Conservation (phyloP, 768 basidiomycete genomes). For the Trametes maxima region DNA sequence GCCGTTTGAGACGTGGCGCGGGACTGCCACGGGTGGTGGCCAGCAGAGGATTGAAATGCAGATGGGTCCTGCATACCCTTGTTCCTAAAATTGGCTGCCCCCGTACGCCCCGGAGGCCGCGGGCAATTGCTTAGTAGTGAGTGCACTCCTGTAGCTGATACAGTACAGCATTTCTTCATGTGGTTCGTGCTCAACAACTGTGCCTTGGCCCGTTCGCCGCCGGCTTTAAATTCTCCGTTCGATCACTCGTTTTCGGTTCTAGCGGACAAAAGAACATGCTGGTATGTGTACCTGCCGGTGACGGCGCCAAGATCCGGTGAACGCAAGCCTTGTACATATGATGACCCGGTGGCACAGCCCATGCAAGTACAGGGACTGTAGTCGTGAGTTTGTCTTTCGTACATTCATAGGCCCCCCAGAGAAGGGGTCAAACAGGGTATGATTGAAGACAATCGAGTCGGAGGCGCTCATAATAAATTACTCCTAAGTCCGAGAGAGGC, state of each 20-base stretch:
- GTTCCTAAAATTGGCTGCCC: too few relatives aligned
- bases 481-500: not conserved
- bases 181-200: too few relatives aligned
- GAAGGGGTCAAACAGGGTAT: too few relatives aligned
- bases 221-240: not conserved
- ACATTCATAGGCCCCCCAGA: not conserved
- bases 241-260: not conserved
- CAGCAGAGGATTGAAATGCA: not conserved
- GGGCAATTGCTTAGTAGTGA: too few relatives aligned
- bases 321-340: not conserved
- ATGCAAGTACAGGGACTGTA: not conserved
- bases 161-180: too few relatives aligned
- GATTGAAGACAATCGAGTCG: too few relatives aligned
- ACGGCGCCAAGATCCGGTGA: slow-evolving; percentile 11
- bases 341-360: not conserved
- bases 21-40: not conserved
- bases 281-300: not conserved
- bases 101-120: too few relatives aligned
- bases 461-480: too few relatives aligned
- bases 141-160: too few relatives aligned
- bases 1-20: not conserved
- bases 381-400: not conserved
- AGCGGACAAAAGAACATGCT: slow-evolving; percentile 7
- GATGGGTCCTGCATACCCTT: not conserved
- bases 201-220: too few relatives aligned